These are phyloP conservation scores for Populus tomentosa DNA, from an alignment of 441 rosid species.

Conservation along the genomic window DNA sequence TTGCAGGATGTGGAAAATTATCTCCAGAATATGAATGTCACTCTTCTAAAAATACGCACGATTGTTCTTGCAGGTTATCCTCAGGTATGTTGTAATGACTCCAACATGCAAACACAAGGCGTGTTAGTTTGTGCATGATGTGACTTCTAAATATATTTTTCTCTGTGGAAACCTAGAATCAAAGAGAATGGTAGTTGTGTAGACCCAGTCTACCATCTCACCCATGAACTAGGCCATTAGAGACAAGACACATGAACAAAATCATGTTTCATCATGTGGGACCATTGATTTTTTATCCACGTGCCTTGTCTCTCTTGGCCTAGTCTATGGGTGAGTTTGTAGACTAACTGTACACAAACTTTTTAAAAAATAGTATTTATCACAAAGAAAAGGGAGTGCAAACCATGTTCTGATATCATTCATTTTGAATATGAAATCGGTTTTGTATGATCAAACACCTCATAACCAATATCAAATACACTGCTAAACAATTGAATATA, in stretches of 20 bases:
- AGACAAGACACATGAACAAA: not conserved
- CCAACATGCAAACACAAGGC: not conserved
- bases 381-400: not conserved
- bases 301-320: not conserved
- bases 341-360: not conserved
- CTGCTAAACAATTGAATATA: not conserved
- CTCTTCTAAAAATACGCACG: constrained; percentile 73
- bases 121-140: not conserved
- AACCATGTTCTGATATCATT: not conserved
- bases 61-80: constrained; percentile 88
- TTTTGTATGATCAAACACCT: not conserved
- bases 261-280: not conserved
- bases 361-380: too few relatives aligned
- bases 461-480: not conserved
- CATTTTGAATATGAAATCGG: not conserved
- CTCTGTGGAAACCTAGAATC: not conserved
- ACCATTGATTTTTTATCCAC: not conserved
- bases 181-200: not conserved
- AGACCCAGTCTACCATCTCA: not conserved
- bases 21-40: constrained; percentile 83
- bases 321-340: not conserved
- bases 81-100: constrained; percentile 51
- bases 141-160: not conserved
- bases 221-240: not conserved
- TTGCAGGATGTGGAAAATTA: constrained; percentile 77